phyloP scores from a whole-genome alignment of 768 basidiomycete species.

The Mycena rosella region DNA sequence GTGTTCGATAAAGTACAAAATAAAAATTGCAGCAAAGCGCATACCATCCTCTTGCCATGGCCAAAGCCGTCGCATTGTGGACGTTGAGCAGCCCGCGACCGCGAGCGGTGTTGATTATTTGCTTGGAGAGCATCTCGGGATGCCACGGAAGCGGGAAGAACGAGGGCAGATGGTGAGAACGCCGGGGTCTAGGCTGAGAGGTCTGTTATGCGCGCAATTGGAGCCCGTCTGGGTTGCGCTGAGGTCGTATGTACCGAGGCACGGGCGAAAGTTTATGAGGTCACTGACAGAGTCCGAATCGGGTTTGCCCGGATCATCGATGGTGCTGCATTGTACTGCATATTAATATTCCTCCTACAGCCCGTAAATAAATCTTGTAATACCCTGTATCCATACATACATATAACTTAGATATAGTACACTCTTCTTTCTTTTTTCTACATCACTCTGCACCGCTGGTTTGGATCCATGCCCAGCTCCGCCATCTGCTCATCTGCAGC shows the following conservation, averaged over 20 bases:
- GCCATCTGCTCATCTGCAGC: conserved; percentile 75
- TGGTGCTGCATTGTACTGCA: no score
- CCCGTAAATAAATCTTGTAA: no score
- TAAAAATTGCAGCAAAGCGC: conserved; percentile 31
- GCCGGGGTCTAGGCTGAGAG: background rate
- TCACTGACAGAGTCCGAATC: background rate
- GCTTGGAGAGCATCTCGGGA: conserved; percentile 75
- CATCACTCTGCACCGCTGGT: conserved; percentile 58
- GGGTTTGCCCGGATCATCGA: no score
- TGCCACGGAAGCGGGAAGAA: conserved; percentile 2
- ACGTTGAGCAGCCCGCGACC: conserved; percentile 64
- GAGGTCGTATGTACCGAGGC: background rate
- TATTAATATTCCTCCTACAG: no score
- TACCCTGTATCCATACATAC: conserved; percentile 2
- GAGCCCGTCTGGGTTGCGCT: conserved; percentile 1
- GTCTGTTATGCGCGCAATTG: background rate
- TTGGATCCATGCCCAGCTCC: conserved; percentile 71
- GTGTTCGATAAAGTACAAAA: conserved; percentile 31
- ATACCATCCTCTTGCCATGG: conserved; percentile 64
- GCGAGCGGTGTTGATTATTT: conserved; percentile 73
- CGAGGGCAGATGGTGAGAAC: background rate
- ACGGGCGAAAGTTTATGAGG: background rate
- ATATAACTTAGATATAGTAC: background rate
- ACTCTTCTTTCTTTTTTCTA: conserved; percentile 39
- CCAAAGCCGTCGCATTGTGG: conserved; percentile 47